phyloP scores from a whole-genome alignment of 768 basidiomycete genomes.

The Coprinopsis sp. region DNA sequence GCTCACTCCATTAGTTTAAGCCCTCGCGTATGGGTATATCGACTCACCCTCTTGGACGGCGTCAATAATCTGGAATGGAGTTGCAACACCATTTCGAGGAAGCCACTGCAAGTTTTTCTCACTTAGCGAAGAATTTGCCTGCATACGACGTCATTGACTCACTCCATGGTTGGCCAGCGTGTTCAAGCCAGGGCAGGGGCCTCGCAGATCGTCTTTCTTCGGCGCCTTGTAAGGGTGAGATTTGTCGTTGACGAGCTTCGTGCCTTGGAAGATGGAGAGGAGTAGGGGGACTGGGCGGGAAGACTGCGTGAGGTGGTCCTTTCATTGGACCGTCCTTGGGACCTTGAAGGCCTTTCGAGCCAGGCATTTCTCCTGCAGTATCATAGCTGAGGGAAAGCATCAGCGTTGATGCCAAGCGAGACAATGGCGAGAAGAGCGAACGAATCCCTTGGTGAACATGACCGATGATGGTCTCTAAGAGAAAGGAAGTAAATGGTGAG shows the following conservation, averaged over 20 bases:
- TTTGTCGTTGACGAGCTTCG: slow-evolving; percentile 11
- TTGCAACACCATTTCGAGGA: slow-evolving; percentile 12
- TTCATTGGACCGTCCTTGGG: too few relatives aligned
- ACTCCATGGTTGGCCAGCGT: slow-evolving; percentile 20
- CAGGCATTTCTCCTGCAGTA: too few relatives aligned
- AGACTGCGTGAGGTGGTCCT: too few relatives aligned
- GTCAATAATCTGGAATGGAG: slow-evolving; percentile 12
- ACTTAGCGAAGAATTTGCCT: background rate
- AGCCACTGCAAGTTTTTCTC: slow-evolving; percentile 7
- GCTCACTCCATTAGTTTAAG: background rate
- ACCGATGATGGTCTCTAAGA: too few relatives aligned
- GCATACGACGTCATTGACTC: background rate
- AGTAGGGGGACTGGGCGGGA: slow-evolving; percentile 1
- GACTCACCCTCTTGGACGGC: slow-evolving; percentile 15
- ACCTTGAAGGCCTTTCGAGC: too few relatives aligned
- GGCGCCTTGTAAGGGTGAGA: slow-evolving; percentile 17
- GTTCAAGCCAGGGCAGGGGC: slow-evolving; percentile 19
- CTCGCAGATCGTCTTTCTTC: slow-evolving; percentile 12
- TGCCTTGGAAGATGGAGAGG: slow-evolving; percentile 10
- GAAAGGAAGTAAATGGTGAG: too few relatives aligned
- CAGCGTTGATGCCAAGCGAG: too few relatives aligned
- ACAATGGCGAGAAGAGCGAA: too few relatives aligned
- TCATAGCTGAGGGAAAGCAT: too few relatives aligned
- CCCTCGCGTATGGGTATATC: background rate
- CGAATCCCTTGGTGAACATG: too few relatives aligned